Conservation (phyloP, 2,329 filamentous ascomycete species). For the Microsporum audouinii region DNA sequence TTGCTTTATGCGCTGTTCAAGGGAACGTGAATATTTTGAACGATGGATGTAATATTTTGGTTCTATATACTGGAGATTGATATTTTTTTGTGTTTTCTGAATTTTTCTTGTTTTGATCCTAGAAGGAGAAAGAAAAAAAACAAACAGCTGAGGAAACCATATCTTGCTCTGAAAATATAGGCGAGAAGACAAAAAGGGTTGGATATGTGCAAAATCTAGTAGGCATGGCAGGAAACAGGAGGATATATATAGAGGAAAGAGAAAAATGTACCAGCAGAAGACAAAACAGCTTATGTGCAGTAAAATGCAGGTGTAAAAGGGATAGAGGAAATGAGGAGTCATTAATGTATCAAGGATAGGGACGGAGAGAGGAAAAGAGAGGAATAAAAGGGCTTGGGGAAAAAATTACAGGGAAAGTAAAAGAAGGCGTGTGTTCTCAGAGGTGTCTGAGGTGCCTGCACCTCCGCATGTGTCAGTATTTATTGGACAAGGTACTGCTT, state of each 20-base stretch:
- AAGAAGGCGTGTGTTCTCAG: background rate
- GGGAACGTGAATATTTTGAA: background rate
- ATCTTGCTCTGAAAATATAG: background rate
- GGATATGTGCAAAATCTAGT: constrained; percentile 2
- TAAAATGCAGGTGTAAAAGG: background rate
- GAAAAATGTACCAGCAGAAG: background rate
- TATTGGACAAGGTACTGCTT: constrained; percentile 45
- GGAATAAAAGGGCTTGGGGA: background rate
- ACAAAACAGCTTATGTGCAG: constrained; percentile 3
- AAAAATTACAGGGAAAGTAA: constrained; percentile 1
- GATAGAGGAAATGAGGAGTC: background rate
- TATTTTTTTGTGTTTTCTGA: background rate
- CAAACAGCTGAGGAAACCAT: background rate
- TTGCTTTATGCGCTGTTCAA: background rate
- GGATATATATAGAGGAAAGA: background rate
- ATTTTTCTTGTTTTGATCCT: background rate
- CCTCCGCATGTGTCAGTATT: background rate
- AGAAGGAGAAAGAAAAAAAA: background rate
- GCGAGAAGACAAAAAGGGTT: background rate
- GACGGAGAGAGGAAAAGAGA: background rate
- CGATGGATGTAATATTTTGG: background rate
- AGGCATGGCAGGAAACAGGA: background rate
- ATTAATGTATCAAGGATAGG: background rate
- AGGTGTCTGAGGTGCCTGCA: background rate
- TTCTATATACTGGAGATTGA: background rate